Percentiles rank a stretch among this genome's conserved stretches.
These are phyloP conservation scores for Clonostachys chloroleuca DNA, from an alignment of 2,329 filamentous ascomycete species.

Conservation along the genomic window DNA sequence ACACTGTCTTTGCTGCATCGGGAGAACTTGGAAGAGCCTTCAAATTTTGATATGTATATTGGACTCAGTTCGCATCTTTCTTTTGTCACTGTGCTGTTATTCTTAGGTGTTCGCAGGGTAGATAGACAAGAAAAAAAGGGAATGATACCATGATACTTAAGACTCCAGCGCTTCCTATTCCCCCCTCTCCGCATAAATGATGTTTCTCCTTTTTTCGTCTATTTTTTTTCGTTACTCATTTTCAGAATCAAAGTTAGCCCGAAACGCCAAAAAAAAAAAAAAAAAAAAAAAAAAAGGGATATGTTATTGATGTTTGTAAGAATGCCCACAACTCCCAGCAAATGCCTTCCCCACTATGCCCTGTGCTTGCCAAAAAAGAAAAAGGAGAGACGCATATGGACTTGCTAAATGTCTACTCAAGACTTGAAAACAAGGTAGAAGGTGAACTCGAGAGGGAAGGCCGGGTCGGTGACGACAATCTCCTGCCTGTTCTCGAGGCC, in stretches of 20 bases:
- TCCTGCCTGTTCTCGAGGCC: conserved; percentile 75
- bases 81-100: no score
- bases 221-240: no score
- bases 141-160: conserved; percentile 9
- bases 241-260: no score
- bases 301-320: no score
- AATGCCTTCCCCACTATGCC: conserved; percentile 6
- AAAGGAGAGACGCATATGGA: no score
- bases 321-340: conserved; percentile 17
- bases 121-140: not conserved
- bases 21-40: not conserved
- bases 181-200: conserved; percentile 3
- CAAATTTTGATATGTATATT: no score
- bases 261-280: no score
- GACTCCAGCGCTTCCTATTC: conserved; percentile 1
- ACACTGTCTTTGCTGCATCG: not conserved
- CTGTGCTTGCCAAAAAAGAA: no score
- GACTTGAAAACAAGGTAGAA: conserved; percentile 46
- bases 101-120: no score
- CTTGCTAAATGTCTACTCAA: not conserved
- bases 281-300: no score
- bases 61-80: no score
- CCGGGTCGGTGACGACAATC: conserved; percentile 88
- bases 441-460: conserved; percentile 69
- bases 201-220: not conserved